Evolutionary conservation across 805 yeast species (phyloP).

Genomic region (Lipomyces oligophaga): DNA sequence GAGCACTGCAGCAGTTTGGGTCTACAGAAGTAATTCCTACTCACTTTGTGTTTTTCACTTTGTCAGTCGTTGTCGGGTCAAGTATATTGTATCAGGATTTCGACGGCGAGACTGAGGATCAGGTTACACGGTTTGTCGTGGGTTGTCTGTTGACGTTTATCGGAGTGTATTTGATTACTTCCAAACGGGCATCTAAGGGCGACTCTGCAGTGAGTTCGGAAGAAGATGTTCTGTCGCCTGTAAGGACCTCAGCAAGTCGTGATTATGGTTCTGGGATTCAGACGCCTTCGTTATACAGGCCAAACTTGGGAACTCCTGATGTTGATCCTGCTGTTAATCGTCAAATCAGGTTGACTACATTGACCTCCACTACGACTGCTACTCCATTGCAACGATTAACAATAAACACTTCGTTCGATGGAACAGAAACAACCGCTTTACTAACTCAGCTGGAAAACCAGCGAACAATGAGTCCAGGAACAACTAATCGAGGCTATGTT

Average conservation of each 20-base stretch:
- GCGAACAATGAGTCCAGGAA: conserved; percentile 19
- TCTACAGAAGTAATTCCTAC: conserved; percentile 50
- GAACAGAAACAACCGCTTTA: not conserved
- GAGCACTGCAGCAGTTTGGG: conserved; percentile 41
- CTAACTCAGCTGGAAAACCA: not conserved
- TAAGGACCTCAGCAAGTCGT: conserved; percentile 25
- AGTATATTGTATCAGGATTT: conserved; percentile 44
- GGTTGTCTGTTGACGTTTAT: conserved; percentile 42
- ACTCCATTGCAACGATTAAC: too few species aligned
- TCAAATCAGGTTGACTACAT: conserved; percentile 1
- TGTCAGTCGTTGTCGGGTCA: conserved; percentile 45
- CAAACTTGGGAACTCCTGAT: conserved; percentile 19
- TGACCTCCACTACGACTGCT: not conserved
- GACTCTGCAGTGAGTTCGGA: not conserved
- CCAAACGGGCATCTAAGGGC: conserved; percentile 9
- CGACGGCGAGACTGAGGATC: conserved; percentile 32
- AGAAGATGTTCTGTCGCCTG: not conserved
- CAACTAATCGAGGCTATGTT: conserved; percentile 22
- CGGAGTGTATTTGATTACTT: conserved; percentile 44
- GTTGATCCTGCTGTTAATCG: conserved; percentile 9
- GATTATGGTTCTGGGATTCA: conserved; percentile 20
- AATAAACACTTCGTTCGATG: not conserved
- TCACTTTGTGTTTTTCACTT: conserved; percentile 48
- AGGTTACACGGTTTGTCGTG: conserved; percentile 32
- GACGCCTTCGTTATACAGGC: conserved; percentile 6